Evolutionary conservation across 2,329 filamentous ascomycete species (phyloP).

Genomic region (Aureobasidium sp.): DNA sequence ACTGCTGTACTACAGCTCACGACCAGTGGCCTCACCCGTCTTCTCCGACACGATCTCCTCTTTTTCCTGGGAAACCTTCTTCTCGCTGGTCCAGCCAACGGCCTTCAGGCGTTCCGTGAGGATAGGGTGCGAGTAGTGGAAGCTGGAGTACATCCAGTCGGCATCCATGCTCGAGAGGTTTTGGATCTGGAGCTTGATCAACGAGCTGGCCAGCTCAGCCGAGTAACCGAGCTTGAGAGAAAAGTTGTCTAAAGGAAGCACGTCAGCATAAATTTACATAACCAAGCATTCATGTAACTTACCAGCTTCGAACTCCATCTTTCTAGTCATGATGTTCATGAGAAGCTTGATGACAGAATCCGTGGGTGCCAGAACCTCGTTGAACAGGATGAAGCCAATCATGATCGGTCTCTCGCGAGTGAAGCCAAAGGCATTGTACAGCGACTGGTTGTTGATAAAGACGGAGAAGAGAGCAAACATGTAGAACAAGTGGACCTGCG

Average conservation of each 20-base stretch:
- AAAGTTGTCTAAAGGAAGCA: conserved; percentile 56
- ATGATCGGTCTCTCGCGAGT: conserved; percentile 75
- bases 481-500: conserved; percentile 84
- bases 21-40: conserved; percentile 61
- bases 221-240: conserved; percentile 77
- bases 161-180: conserved; percentile 98
- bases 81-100: conserved; percentile 70
- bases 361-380: conserved; percentile 87
- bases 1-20: conserved; percentile 53
- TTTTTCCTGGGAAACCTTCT: conserved; percentile 43
- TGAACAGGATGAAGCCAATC: conserved; percentile 95
- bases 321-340: conserved; percentile 91
- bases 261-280: conserved; percentile 5
- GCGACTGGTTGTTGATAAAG: conserved; percentile 88
- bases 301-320: conserved; percentile 92
- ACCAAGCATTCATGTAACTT: conserved; percentile 20
- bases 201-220: conserved; percentile 69
- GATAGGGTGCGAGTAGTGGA: conserved; percentile 97
- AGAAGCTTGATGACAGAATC: conserved; percentile 89
- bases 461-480: conserved; percentile 94
- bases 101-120: conserved; percentile 87
- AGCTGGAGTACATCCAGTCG: conserved; percentile 96
- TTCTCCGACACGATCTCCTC: conserved; percentile 43
- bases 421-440: conserved; percentile 91
- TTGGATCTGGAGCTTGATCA: conserved; percentile 97